These are phyloP conservation scores for Zea mays DNA, from an alignment of 176 grass and related monocot species.

Conservation along the genomic window DNA sequence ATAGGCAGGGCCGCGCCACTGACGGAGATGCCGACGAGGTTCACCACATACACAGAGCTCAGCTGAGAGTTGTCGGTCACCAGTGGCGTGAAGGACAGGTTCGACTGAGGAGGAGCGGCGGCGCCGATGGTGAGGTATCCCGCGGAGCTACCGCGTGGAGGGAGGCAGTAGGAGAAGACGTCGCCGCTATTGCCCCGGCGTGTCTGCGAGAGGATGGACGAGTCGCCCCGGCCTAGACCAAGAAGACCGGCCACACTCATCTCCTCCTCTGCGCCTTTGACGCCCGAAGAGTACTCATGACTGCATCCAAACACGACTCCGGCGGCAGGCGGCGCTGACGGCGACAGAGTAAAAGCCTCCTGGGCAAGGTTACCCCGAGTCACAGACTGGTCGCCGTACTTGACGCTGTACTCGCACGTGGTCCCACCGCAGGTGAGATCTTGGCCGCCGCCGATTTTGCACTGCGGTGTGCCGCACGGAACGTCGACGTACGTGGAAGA, in stretches of 20 bases:
- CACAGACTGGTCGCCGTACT: slow-evolving; percentile 32
- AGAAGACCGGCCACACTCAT: slow-evolving; percentile 28
- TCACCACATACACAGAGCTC: slow-evolving; percentile 36
- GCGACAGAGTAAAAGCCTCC: slow-evolving; percentile 34
- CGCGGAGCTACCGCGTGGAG: slow-evolving; percentile 22
- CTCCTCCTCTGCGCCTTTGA: neutral
- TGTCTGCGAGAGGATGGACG: slow-evolving; percentile 46
- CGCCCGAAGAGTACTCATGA: neutral
- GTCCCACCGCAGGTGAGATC: neutral
- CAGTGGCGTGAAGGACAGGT: slow-evolving; percentile 33
- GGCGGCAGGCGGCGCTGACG: neutral
- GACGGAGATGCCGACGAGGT: slow-evolving; percentile 38
- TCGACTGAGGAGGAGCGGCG: neutral
- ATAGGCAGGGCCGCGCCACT: slow-evolving; percentile 9
- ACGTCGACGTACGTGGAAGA: slow-evolving; percentile 42
- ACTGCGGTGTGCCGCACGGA: slow-evolving; percentile 30
- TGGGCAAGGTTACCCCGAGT: neutral
- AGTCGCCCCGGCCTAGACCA: slow-evolving; percentile 38
- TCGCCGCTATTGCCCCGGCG: neutral
- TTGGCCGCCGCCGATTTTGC: neutral
- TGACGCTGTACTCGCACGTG: slow-evolving; percentile 25
- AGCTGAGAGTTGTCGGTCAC: neutral
- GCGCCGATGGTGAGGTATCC: slow-evolving; percentile 46
- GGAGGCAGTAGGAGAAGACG: slow-evolving; percentile 56
- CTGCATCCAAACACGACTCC: slow-evolving; percentile 51